Conservation (phyloP, 2,329 filamentous ascomycete species). For the Exophiala aquamarina region DNA sequence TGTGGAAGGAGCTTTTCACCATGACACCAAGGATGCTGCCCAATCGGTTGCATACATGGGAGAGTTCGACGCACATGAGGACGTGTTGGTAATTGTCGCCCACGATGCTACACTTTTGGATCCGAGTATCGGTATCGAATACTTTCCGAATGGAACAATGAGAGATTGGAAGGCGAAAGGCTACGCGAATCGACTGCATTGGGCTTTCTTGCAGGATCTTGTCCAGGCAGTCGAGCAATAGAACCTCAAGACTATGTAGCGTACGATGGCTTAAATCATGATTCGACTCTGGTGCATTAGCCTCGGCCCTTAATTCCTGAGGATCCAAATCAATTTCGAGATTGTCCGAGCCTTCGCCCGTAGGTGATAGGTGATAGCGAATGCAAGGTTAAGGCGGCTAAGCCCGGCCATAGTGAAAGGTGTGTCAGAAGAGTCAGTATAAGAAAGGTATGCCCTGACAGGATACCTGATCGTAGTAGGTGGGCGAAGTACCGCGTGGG, state of each 20-base stretch:
- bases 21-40: conserved; percentile 24
- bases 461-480: too few relatives aligned
- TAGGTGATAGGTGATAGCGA: too few relatives aligned
- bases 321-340: too few relatives aligned
- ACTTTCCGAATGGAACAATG: conserved; percentile 6
- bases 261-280: too few relatives aligned
- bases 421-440: too few relatives aligned
- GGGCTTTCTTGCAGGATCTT: conserved; percentile 7
- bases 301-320: too few relatives aligned
- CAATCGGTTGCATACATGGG: conserved; percentile 25
- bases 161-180: conserved; percentile 7
- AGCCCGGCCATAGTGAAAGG: too few relatives aligned
- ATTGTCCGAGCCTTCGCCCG: too few relatives aligned
- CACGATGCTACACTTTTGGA: conserved; percentile 27
- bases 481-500: too few relatives aligned
- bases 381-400: too few relatives aligned
- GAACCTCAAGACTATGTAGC: neutral
- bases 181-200: neutral
- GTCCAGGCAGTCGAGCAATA: conserved; percentile 1
- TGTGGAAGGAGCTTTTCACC: conserved; percentile 25
- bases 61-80: conserved; percentile 29
- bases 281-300: too few relatives aligned
- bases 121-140: conserved; percentile 22
- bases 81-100: conserved; percentile 33
- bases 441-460: too few relatives aligned